Conservation (phyloP, 2,329 filamentous ascomycete species). For the Coniochaeta sp. region DNA sequence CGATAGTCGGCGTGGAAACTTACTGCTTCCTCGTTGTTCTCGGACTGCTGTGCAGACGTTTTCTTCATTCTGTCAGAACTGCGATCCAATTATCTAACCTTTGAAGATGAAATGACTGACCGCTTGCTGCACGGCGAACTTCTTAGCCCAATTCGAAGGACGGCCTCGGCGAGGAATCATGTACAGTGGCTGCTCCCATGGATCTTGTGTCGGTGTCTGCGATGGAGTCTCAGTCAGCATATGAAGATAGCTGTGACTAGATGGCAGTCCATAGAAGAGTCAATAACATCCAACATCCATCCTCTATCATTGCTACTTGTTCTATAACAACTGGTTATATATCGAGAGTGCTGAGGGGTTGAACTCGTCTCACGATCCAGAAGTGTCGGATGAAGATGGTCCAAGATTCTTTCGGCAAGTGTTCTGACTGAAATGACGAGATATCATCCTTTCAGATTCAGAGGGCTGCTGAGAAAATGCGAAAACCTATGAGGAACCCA, state of each 20-base stretch:
- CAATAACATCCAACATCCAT: too few species aligned
- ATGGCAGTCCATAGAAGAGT: background rate
- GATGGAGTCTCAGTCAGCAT: background rate
- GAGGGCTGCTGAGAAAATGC: background rate
- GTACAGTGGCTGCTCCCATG: background rate
- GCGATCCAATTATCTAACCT: background rate
- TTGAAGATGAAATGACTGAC: background rate
- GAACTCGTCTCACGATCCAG: too few species aligned
- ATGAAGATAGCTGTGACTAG: background rate
- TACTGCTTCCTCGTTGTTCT: background rate
- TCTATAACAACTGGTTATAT: too few species aligned
- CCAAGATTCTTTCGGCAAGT: background rate
- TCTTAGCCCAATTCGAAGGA: background rate
- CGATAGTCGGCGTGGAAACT: background rate
- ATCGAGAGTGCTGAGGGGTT: too few species aligned
- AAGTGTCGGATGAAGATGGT: too few species aligned
- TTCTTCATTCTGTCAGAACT: background rate
- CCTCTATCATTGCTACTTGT: too few species aligned
- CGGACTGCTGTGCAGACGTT: background rate
- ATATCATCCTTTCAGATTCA: background rate
- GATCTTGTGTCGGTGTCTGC: background rate
- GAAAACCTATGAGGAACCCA: background rate
- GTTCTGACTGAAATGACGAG: background rate
- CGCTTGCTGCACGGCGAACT: background rate
- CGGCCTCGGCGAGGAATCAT: background rate